phyloP scores from a whole-genome alignment of 139 green algal species.

The Raphidocelis subcapitata region DNA sequence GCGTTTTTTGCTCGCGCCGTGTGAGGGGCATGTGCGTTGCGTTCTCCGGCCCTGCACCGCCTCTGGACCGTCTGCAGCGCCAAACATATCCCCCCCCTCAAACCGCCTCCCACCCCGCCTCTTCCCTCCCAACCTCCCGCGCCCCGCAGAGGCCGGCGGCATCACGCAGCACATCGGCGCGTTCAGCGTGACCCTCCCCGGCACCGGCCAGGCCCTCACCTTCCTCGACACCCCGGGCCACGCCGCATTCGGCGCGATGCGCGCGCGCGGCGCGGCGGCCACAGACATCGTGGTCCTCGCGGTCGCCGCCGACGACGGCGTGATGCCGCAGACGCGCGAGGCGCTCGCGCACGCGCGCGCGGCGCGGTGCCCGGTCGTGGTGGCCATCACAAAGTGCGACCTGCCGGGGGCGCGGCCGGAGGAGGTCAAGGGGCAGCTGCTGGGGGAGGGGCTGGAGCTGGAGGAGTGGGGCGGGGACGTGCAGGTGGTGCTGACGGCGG shows the following conservation, averaged over 20 bases:
- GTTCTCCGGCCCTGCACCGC: too few species aligned
- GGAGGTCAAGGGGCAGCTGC: constrained; percentile 71
- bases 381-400: constrained; percentile 92
- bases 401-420: constrained; percentile 45
- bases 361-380: constrained; percentile 75
- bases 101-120: too few species aligned
- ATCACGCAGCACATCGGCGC: constrained; percentile 95
- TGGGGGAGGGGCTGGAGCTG: constrained; percentile 73
- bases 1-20: too few species aligned
- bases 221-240: constrained; percentile 96
- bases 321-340: constrained; percentile 91
- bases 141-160: constrained; percentile 79
- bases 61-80: too few species aligned
- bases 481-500: constrained; percentile 48
- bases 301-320: constrained; percentile 87
- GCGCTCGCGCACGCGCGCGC: constrained; percentile 65
- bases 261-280: constrained; percentile 73
- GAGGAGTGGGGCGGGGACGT: constrained; percentile 85
- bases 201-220: constrained; percentile 57
- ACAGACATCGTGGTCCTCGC: constrained; percentile 92
- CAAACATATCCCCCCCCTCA: too few species aligned
- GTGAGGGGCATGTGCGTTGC: too few species aligned
- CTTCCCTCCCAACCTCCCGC: too few species aligned
- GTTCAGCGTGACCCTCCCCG: constrained; percentile 81
- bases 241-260: constrained; percentile 90